Conservation (phyloP, 495 filamentous ascomycete genomes). For the Jackrogersella multiformis region DNA sequence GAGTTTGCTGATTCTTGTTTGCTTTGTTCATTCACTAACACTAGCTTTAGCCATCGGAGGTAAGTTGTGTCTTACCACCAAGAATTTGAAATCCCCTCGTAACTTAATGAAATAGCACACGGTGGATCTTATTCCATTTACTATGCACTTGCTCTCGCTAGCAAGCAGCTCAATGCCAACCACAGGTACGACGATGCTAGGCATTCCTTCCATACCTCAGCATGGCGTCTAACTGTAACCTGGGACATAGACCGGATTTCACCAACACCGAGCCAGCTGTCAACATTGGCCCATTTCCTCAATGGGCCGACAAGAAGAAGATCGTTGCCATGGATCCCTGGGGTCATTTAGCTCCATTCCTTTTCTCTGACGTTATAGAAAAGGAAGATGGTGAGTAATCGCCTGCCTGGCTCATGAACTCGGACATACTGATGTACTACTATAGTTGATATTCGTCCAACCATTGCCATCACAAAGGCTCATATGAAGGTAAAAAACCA, state of each 20-base stretch:
- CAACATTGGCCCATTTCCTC: constrained; percentile 84
- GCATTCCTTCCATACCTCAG: not conserved
- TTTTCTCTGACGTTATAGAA: constrained; percentile 73
- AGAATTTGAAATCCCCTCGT: not conserved
- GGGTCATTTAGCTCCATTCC: constrained; percentile 87
- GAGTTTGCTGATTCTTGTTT: constrained; percentile 43
- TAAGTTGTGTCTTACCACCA: constrained; percentile 38
- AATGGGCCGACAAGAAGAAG: constrained; percentile 92
- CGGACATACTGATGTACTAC: constrained; percentile 27
- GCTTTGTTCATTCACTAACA: constrained; percentile 20
- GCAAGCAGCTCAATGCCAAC: constrained; percentile 82
- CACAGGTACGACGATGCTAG: constrained; percentile 63
- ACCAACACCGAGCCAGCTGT: constrained; percentile 93
- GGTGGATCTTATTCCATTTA: constrained; percentile 98
- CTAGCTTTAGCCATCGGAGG: constrained; percentile 56
- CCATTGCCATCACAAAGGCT: constrained; percentile 91
- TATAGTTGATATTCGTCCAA: constrained; percentile 85
- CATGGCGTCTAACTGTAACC: constrained; percentile 18
- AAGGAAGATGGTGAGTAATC: constrained; percentile 63
- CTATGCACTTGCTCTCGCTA: constrained; percentile 91
- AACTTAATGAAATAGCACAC: constrained; percentile 66
- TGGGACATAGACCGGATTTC: constrained; percentile 72
- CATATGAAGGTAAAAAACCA: constrained; percentile 78
- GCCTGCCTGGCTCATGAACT: not conserved
- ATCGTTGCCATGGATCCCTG: constrained; percentile 98